Conservation (phyloP, 2,329 filamentous ascomycete species). For the Neofusicoccum sp. region DNA sequence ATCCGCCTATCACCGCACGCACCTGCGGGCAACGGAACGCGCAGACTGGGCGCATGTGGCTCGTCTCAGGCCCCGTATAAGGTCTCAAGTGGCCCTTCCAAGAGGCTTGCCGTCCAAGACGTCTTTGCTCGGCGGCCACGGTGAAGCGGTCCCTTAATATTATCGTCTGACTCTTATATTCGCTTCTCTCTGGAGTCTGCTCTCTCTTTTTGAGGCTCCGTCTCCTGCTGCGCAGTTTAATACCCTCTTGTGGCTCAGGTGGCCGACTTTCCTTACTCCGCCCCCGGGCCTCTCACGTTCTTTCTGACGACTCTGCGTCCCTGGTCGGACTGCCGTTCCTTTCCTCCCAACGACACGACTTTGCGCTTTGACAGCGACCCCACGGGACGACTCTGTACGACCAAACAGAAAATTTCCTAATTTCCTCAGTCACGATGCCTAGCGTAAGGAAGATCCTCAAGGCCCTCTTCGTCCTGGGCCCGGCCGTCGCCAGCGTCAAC, state of each 20-base stretch:
- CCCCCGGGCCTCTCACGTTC: background rate
- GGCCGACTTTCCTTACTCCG: conserved; percentile 1
- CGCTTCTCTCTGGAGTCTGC: conserved; percentile 18
- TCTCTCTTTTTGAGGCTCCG: conserved; percentile 30
- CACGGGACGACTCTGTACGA: background rate
- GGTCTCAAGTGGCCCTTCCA: conserved; percentile 13
- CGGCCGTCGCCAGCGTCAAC: conserved; percentile 28
- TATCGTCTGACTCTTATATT: conserved; percentile 7
- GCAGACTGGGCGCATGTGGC: background rate
- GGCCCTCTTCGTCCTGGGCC: conserved; percentile 39
- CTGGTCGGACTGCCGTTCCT: conserved; percentile 19
- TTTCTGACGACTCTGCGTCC: conserved; percentile 1
- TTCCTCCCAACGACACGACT: background rate
- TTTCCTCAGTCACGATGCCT: conserved; percentile 38
- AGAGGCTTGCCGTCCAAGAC: background rate
- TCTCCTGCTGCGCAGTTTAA: conserved; percentile 19
- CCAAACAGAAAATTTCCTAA: conserved; percentile 26
- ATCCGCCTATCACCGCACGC: background rate
- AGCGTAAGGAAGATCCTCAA: conserved; percentile 39
- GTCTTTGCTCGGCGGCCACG: conserved; percentile 1
- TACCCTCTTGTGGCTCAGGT: conserved; percentile 10
- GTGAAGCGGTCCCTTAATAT: conserved; percentile 13
- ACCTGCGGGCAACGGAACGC: background rate
- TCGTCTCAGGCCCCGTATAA: conserved; percentile 18
- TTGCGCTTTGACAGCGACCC: conserved; percentile 12